A percentile compares a stretch with the other conserved stretches of the same genome.
These are phyloP conservation scores for Croton setiger DNA, from an alignment of 441 rosid genomes.

Conservation along the genomic window DNA sequence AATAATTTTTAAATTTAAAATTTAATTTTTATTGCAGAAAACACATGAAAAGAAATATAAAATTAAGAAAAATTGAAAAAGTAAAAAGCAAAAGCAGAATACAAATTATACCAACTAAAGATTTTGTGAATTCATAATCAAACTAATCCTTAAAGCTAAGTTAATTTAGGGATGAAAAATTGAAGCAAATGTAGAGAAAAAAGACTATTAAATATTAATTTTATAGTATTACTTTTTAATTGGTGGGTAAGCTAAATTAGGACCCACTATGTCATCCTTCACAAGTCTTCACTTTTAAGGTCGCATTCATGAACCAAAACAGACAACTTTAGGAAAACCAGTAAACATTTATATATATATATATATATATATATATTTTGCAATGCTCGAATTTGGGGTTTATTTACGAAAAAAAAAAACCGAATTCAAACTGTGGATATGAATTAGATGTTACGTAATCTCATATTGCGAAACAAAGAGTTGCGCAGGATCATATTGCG, in stretches of 20 bases:
- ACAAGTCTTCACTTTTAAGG: slow-evolving; percentile 1
- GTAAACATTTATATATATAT: too few species aligned
- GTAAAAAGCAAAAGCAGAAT: too few species aligned
- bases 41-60: too few species aligned
- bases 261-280: neutral
- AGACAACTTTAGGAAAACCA: neutral
- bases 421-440: too few species aligned
- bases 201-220: neutral
- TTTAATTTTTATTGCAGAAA: neutral
- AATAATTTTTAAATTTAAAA: too few species aligned
- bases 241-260: slow-evolving; percentile 7
- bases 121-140: neutral
- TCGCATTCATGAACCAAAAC: neutral
- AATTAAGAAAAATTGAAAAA: too few species aligned
- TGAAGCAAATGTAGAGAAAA: neutral
- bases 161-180: neutral
- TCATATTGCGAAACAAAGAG: too few species aligned
- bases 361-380: too few species aligned
- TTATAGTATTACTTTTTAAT: neutral
- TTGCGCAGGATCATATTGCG: too few species aligned
- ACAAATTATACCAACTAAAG: neutral
- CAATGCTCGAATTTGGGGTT: too few species aligned
- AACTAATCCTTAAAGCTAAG: neutral
- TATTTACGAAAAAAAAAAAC: too few species aligned
- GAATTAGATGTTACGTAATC: too few species aligned